Base-by-base conservation (phyloP, 176 grass and related monocot genomes). In the Hyparrhenia diplandra region DNA sequence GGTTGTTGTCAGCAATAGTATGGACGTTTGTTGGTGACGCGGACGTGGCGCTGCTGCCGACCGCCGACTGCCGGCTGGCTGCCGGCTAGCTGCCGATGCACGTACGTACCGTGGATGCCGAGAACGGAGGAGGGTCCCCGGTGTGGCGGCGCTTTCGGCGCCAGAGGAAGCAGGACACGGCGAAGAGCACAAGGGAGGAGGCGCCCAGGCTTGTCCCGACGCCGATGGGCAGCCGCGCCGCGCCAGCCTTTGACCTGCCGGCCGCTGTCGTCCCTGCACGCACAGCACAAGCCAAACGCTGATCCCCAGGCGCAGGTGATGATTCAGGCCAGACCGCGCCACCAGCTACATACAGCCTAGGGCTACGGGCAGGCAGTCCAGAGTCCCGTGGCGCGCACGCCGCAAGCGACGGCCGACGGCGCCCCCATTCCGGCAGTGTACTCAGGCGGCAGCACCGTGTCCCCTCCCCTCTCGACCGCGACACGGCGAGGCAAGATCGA, bases 131-230 rank as follows among this genome's bases (percentile, higher is more conserved):
- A n/a, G n/a, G 58, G 14, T 16, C 61, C 21, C 39, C 37, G n/a
- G 49, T 27, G 1, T 80, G 91, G 42, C 89, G 86, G 62, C 87
- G 91, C 75, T 73, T 84, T 20, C 88, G 84, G 28, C 86, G 69
- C 85, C 90, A 93, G 11, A 98, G 74, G 47, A 89, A 84, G 8
- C 91, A 88, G 1, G 86, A 84, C 54, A 98, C 49, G 23, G 86
- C 83, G 47, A 98, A 47, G 47, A 97, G 80, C 74, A 97, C 73
- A 40, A 98, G 78, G 27, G 85, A 86, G 83, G 86, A 91, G 46
- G 74, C 86, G 71, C 92, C 88, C 2, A 98, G 73, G 75, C 92
- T 92, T 65, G 90, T 87, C 43, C 92, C 92, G 23, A 98, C 83
- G 8, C 88, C 90, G 61, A 95, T 68, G 2, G 73, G 83, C 57